These are phyloP conservation scores for Kodamaea leandrae DNA, from an alignment of 805 yeast genomes.

Conservation along the genomic window DNA sequence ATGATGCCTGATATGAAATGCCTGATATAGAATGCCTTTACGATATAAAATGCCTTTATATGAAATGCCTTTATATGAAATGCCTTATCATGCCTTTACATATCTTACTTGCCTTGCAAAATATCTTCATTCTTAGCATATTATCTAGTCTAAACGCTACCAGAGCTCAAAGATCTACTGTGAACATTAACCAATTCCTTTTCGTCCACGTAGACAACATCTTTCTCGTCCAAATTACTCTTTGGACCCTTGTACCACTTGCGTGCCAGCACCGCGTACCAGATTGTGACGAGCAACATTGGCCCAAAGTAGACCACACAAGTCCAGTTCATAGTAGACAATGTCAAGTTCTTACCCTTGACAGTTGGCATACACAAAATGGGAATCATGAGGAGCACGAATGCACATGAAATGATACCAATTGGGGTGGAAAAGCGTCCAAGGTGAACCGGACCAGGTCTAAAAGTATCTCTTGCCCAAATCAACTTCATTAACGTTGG, in stretches of 20 bases:
- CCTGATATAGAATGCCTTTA: too few species aligned
- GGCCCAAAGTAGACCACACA: conserved; percentile 60
- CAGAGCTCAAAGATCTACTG: conserved; percentile 5
- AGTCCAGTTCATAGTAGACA: conserved; percentile 54
- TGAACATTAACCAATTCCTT: conserved; percentile 1
- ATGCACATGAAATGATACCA: conserved; percentile 47
- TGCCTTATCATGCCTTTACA: too few species aligned
- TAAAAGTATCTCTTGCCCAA: conserved; percentile 49
- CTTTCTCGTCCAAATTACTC: conserved; percentile 44
- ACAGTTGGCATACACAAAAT: conserved; percentile 54
- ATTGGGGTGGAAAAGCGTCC: conserved; percentile 50
- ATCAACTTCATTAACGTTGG: conserved; percentile 63
- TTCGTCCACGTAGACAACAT: conserved; percentile 15
- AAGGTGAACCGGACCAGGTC: conserved; percentile 66
- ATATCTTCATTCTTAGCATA: too few species aligned
- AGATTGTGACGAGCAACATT: conserved; percentile 46
- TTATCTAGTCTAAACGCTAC: conserved; percentile 1
- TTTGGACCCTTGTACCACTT: conserved; percentile 63
- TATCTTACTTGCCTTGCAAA: too few species aligned
- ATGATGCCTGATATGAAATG: too few species aligned
- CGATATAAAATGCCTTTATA: too few species aligned
- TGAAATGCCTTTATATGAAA: neutral
- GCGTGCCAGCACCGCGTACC: conserved; percentile 54
- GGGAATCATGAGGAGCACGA: conserved; percentile 56
- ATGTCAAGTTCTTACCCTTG: conserved; percentile 36